Evolutionary conservation across 306 rosid genomes (phyloP).

Genomic region (Arachis hypogaea): DNA sequence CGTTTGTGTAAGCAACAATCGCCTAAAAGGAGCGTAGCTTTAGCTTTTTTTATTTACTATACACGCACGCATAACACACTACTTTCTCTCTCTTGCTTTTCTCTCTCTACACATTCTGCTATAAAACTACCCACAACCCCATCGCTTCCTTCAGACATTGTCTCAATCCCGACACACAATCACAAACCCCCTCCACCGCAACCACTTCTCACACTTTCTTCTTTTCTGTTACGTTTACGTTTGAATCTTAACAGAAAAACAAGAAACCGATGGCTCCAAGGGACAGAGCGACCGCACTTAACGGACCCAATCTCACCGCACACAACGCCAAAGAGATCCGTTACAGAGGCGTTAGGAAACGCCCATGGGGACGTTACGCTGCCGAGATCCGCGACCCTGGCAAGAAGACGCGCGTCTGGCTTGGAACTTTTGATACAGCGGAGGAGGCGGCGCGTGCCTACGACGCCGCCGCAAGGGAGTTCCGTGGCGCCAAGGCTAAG

Average conservation of each 20-base stretch:
- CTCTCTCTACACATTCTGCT: slow-evolving; percentile 33
- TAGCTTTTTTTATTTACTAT: not conserved
- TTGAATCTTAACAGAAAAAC: not conserved
- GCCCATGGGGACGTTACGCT: slow-evolving; percentile 95
- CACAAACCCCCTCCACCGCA: too few relatives aligned
- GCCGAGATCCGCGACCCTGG: slow-evolving; percentile 96
- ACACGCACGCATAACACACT: slow-evolving; percentile 39
- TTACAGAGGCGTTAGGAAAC: slow-evolving; percentile 75
- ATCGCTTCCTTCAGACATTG: slow-evolving; percentile 34
- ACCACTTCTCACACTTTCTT: not conserved
- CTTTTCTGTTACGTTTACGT: slow-evolving; percentile 8
- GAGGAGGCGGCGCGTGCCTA: slow-evolving; percentile 92
- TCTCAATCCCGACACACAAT: slow-evolving; percentile 16
- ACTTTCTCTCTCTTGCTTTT: not conserved
- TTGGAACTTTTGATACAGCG: slow-evolving; percentile 81
- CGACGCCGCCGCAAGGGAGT: slow-evolving; percentile 76
- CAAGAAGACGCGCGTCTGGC: slow-evolving; percentile 87
- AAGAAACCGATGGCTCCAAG: slow-evolving; percentile 56
- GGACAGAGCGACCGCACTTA: slow-evolving; percentile 29
- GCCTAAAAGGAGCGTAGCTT: slow-evolving; percentile 69
- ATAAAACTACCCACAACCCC: slow-evolving; percentile 38
- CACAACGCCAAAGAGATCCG: slow-evolving; percentile 63
- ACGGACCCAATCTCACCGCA: slow-evolving; percentile 16
- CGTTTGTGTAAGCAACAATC: slow-evolving; percentile 48
- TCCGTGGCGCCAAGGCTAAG: slow-evolving; percentile 77